These are phyloP conservation scores for Reutealis trisperma DNA, from an alignment of 345 rosid species.

Conservation along the genomic window DNA sequence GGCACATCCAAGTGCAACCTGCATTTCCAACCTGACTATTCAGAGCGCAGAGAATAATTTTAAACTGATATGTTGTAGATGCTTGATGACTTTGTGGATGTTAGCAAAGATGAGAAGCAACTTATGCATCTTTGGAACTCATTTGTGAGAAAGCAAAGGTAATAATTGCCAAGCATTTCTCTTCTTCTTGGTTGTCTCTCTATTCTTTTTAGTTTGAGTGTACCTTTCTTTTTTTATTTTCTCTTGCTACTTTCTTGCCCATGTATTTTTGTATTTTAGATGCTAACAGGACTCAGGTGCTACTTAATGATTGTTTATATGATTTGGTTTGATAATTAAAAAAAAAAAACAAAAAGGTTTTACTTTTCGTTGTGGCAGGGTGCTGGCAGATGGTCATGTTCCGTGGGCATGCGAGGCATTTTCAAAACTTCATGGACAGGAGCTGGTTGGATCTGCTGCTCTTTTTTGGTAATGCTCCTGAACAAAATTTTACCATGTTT, in stretches of 20 bases:
- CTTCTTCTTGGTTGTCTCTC: not conserved
- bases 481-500: not conserved
- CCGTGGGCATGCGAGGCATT: constrained; percentile 38
- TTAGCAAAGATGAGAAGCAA: constrained; percentile 90
- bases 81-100: constrained; percentile 99
- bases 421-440: constrained; percentile 29
- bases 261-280: not conserved
- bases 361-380: constrained; percentile 17
- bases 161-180: not conserved
- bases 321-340: not conserved
- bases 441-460: constrained; percentile 23
- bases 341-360: not conserved
- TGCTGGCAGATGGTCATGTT: constrained; percentile 35
- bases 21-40: not conserved
- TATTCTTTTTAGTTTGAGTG: too few species aligned
- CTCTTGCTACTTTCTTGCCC: not conserved
- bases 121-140: constrained; percentile 99
- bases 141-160: constrained; percentile 94
- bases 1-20: not conserved
- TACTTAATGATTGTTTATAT: not conserved
- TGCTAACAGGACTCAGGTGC: not conserved
- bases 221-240: not conserved
- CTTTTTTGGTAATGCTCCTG: constrained; percentile 26
- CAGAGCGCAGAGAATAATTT: not conserved
- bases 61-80: constrained; percentile 49